These are phyloP conservation scores for Aureobasidium sp. DNA, from an alignment of 2,329 filamentous ascomycete species.

Conservation along the genomic window DNA sequence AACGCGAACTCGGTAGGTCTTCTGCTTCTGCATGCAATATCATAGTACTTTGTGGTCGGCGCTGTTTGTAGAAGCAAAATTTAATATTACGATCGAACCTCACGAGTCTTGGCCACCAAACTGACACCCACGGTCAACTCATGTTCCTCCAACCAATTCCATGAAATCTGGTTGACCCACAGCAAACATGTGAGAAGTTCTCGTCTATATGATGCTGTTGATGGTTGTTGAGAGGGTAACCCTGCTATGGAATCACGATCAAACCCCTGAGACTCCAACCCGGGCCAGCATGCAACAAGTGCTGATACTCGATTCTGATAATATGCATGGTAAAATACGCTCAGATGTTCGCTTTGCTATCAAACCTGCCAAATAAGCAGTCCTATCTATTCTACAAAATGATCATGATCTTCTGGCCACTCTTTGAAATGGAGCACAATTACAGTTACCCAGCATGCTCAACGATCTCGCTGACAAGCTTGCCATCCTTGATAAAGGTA, in stretches of 20 bases:
- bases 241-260: neutral
- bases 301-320: too few species aligned
- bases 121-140: neutral
- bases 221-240: neutral
- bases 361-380: neutral
- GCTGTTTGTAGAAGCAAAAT: too few species aligned
- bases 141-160: neutral
- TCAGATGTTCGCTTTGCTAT: neutral
- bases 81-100: neutral
- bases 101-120: neutral
- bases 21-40: too few species aligned
- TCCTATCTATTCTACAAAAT: constrained; percentile 8
- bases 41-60: too few species aligned
- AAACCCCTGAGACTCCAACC: neutral
- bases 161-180: neutral
- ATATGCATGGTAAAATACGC: neutral
- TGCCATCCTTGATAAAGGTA: constrained; percentile 67
- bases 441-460: constrained; percentile 71
- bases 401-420: neutral
- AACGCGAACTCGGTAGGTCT: too few species aligned
- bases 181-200: neutral
- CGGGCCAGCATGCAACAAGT: neutral
- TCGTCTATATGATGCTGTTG: neutral
- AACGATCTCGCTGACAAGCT: constrained; percentile 86
- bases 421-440: neutral